Evolutionary conservation across 768 basidiomycete species (phyloP).

Genomic region (Suillus placidus): DNA sequence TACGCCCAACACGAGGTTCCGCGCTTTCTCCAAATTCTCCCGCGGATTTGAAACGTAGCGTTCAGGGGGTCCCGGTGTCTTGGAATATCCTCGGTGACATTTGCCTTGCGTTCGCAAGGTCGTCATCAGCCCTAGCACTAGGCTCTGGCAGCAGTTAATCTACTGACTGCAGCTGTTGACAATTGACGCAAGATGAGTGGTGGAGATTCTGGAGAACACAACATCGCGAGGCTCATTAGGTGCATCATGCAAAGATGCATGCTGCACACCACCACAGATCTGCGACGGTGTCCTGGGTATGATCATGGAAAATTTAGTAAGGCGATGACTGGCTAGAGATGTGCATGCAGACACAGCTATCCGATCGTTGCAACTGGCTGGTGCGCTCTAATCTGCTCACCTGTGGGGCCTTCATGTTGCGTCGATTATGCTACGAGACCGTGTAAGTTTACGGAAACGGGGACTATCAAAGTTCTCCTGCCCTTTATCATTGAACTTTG

Average conservation of each 20-base stretch:
- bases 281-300: not conserved
- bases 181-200: constrained; percentile 4
- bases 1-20: constrained; percentile 11
- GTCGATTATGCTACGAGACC: constrained; percentile 2
- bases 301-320: not conserved
- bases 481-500: constrained; percentile 5
- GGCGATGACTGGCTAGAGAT: constrained; percentile 4
- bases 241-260: constrained; percentile 9
- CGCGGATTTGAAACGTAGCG: constrained; percentile 7
- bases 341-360: constrained; percentile 7
- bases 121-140: constrained; percentile 5
- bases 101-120: not conserved
- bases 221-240: not conserved
- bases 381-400: constrained; percentile 1
- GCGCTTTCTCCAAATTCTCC: constrained; percentile 10
- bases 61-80: constrained; percentile 9
- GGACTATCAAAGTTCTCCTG: constrained; percentile 3
- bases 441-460: not conserved
- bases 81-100: constrained; percentile 7
- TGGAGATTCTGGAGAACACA: not conserved
- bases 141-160: constrained; percentile 6
- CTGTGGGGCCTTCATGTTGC: not conserved
- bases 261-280: not conserved
- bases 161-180: not conserved
- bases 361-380: constrained; percentile 1